Conservation (phyloP, 768 basidiomycete genomes). For the Lactarius sanguifluus region DNA sequence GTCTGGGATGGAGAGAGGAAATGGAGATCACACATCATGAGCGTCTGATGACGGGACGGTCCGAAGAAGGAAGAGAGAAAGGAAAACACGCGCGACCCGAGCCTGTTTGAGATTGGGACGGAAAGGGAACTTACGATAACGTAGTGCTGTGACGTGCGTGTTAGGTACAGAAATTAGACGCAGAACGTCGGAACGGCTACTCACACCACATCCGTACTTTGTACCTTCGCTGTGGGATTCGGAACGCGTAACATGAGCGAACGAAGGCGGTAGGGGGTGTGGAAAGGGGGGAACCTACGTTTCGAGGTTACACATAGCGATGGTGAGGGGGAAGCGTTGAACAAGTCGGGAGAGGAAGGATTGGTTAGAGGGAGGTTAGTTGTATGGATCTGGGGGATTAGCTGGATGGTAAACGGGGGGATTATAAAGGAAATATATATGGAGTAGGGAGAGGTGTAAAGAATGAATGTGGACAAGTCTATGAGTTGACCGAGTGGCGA, state of each 20-base stretch:
- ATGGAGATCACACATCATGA: not conserved
- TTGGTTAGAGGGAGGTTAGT: slow-evolving; percentile 6
- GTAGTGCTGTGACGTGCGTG: slow-evolving; percentile 54
- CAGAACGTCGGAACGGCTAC: slow-evolving; percentile 29
- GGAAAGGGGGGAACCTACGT: slow-evolving; percentile 37
- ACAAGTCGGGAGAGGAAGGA: slow-evolving; percentile 12
- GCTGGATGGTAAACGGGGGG: slow-evolving; percentile 24
- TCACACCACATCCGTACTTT: slow-evolving; percentile 67
- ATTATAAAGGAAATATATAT: slow-evolving; percentile 26
- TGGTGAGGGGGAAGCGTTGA: not conserved
- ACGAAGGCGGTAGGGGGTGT: slow-evolving; percentile 30
- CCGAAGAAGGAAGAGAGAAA: not conserved
- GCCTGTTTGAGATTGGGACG: slow-evolving; percentile 6
- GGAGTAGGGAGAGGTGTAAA: slow-evolving; percentile 22
- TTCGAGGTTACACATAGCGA: slow-evolving; percentile 42
- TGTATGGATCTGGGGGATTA: slow-evolving; percentile 24
- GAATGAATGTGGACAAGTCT: slow-evolving; percentile 8
- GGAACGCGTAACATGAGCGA: slow-evolving; percentile 31
- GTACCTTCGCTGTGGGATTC: slow-evolving; percentile 60
- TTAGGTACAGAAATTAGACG: slow-evolving; percentile 32
- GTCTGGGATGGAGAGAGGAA: slow-evolving; percentile 42
- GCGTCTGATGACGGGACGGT: slow-evolving; percentile 22
- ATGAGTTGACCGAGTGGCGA: not conserved
- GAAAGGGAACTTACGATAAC: slow-evolving; percentile 49
- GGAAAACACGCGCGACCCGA: slow-evolving; percentile 15